Conservation (phyloP, 257 asterid genomes). For the Henckelia pumila region DNA sequence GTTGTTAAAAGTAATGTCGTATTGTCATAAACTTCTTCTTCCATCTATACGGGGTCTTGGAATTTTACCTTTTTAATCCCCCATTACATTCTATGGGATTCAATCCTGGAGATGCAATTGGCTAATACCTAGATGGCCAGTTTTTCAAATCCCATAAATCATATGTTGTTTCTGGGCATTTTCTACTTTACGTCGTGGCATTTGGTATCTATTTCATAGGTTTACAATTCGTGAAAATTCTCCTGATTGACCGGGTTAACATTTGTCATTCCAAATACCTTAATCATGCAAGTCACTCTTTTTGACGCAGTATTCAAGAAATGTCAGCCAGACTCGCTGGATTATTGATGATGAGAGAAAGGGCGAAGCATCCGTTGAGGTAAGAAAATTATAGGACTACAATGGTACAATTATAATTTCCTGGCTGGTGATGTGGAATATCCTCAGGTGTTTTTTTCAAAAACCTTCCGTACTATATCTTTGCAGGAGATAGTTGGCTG, state of each 20-base stretch:
- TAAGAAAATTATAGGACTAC: conserved; percentile 27
- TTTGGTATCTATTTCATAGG: neutral
- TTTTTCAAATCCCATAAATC: neutral
- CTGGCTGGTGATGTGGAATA: conserved; percentile 15
- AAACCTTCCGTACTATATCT: conserved; percentile 14
- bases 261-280: neutral
- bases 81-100: neutral
- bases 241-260: neutral
- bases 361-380: conserved; percentile 99
- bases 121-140: neutral
- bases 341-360: conserved; percentile 89
- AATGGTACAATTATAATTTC: conserved; percentile 18
- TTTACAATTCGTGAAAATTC: neutral
- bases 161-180: neutral
- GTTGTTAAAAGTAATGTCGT: conserved; percentile 10
- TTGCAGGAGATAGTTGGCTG: conserved; percentile 86
- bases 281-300: conserved; percentile 24
- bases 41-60: neutral
- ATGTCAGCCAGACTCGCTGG: conserved; percentile 96
- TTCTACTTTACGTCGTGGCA: neutral
- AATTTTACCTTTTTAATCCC: neutral
- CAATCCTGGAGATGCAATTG: neutral
- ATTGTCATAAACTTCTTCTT: neutral
- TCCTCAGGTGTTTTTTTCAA: conserved; percentile 19
- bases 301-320: conserved; percentile 71